A percentile compares a stretch with the other conserved stretches of the same genome.
These are phyloP conservation scores for Colletotrichum noveboracense DNA, from an alignment of 2,329 filamentous ascomycete species.

Conservation along the genomic window DNA sequence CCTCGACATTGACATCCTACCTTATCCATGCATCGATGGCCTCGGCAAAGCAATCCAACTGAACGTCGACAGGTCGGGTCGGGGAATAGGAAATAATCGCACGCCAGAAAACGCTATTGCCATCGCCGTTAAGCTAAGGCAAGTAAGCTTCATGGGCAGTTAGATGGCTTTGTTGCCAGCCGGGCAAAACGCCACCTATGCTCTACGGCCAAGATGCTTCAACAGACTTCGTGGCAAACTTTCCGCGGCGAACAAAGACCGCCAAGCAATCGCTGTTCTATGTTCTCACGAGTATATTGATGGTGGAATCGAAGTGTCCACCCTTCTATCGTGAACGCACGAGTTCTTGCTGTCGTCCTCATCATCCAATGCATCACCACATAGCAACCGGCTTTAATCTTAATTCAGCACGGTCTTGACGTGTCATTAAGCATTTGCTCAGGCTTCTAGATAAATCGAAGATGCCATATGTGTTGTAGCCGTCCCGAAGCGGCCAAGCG, in stretches of 20 bases:
- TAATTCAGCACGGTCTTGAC: neutral
- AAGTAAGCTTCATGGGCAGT: neutral
- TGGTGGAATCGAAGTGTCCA: neutral
- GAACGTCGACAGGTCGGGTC: fast-evolving
- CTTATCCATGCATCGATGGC: neutral
- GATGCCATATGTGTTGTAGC: too few species aligned
- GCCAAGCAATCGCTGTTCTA: neutral
- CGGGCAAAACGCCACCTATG: neutral
- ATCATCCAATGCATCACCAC: neutral
- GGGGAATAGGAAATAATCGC: neutral
- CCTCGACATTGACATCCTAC: neutral
- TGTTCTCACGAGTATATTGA: neutral
- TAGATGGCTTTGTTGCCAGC: neutral
- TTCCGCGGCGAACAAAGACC: neutral
- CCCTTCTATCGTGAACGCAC: neutral
- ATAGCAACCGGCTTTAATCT: neutral
- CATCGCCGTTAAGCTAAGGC: neutral
- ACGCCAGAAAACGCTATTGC: neutral
- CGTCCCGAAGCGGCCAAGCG: too few species aligned
- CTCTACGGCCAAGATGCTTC: neutral
- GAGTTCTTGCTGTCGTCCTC: neutral
- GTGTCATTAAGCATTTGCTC: neutral
- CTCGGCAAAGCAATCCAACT: neutral
- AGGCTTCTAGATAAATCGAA: neutral
- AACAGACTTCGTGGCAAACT: neutral